These are phyloP conservation scores for Pseudopithomyces maydicus DNA, from an alignment of 2,329 filamentous ascomycete genomes.

Conservation along the genomic window DNA sequence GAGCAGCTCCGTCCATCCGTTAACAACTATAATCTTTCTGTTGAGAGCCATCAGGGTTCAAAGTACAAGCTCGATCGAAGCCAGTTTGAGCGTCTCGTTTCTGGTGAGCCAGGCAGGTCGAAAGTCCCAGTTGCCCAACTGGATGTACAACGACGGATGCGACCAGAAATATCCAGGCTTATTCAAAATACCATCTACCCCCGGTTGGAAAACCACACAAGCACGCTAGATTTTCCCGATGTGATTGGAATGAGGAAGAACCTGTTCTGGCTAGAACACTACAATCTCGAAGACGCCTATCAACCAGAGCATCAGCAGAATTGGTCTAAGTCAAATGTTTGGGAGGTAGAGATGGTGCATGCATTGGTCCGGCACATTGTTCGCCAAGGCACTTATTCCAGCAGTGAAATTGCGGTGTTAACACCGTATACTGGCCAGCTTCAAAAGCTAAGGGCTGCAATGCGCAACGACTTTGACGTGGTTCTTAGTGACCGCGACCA, in stretches of 20 bases:
- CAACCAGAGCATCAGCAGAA: constrained; percentile 14
- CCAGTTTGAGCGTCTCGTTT: constrained; percentile 64
- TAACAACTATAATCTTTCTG: constrained; percentile 59
- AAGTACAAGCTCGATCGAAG: constrained; percentile 63
- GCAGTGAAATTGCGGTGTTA: constrained; percentile 70
- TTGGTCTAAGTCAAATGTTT: constrained; percentile 60
- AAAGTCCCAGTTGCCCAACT: constrained; percentile 45
- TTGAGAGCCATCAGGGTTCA: constrained; percentile 54
- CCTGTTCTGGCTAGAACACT: constrained; percentile 68
- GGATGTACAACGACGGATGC: constrained; percentile 68
- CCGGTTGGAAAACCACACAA: constrained; percentile 56
- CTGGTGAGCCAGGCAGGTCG: constrained; percentile 24
- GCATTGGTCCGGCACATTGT: constrained; percentile 69
- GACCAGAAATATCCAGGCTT: constrained; percentile 64
- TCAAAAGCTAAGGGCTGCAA: constrained; percentile 53
- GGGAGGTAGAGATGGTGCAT: constrained; percentile 67
- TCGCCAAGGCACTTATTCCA: constrained; percentile 65
- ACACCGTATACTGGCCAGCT: constrained; percentile 69
- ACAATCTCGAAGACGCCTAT: constrained; percentile 48
- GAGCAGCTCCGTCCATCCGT: constrained; percentile 65
- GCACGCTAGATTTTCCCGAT: constrained; percentile 47
- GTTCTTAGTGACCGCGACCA: constrained; percentile 66
- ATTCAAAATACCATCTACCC: constrained; percentile 65
- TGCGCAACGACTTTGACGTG: constrained; percentile 63
- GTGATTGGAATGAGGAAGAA: constrained; percentile 60